Base-by-base conservation (phyloP, 371 early-diverging fungal species). In the Lichtheimia corymbifera region DNA sequence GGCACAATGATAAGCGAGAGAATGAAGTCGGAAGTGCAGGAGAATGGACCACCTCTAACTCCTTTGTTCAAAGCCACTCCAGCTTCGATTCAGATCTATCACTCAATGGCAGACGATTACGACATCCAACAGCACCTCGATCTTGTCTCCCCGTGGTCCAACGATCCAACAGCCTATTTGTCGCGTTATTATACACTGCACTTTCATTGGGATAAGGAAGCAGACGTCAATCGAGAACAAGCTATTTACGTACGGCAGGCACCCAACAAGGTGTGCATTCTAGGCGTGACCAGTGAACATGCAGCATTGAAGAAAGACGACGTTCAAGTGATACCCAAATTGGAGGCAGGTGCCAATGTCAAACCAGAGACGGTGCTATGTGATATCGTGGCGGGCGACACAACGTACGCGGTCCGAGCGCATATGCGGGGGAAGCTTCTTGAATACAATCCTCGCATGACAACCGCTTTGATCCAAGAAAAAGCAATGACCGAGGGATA, bases 231-330 rank as follows among this genome's bases (percentile, higher is more conserved):
- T 47, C 47, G 18, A 22, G 22, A n/a, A 18, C 47, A 47, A 17
- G 43, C 55, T 4, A 44, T 77, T 5, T 79, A 79, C 55, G 70
- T 77, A 45, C 75, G 77, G 13, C 81, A 79, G 58, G 55, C 83
- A 18, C 83, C 83, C 27, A 83, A 76, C 58, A 79, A 76, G 62
- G 66, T 81, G 15, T 83, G 83, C 57, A 76, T 80, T 5, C 47
- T 80, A 3, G 79, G 83, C 25, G 52, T 83, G 2, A 53, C 58
- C 0, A 55, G 40, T 9, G 60, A 22, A 41, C 74, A 70, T 58
- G 60, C 66, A 13, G 51, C 49, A 27, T 17, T 61, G 5, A n/a
- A 40, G 2, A 27, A 52, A 28, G 22, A 25, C 30, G 44, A 55
- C 22, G 12, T 54, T 24, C 61, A 45, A 4, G n/a, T 65, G 27